phyloP scores from a whole-genome alignment of 2,329 filamentous ascomycete genomes.

The Phaeosphaeriaceae sp. region DNA sequence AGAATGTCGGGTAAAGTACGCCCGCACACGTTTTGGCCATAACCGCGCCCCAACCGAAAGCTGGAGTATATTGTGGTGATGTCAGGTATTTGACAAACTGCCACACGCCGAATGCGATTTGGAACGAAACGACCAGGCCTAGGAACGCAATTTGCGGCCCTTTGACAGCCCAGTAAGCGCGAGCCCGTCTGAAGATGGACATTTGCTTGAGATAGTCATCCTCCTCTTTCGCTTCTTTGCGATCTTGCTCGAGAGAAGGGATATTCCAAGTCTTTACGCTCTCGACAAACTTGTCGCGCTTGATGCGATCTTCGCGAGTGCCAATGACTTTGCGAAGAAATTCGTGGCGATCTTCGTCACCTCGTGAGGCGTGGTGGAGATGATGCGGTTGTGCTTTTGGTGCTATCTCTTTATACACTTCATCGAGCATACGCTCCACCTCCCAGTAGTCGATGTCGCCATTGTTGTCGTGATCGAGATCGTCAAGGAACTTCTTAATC shows the following conservation, averaged over 20 bases:
- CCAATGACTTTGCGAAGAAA: conserved; percentile 63
- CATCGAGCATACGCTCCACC: conserved; percentile 62
- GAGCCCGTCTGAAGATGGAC: conserved; percentile 55
- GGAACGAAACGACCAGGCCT: conserved; percentile 56
- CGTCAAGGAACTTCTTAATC: conserved; percentile 61
- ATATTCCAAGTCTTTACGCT: conserved; percentile 58
- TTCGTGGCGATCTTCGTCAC: conserved; percentile 56
- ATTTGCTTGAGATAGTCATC: conserved; percentile 58
- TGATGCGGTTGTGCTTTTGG: conserved; percentile 58
- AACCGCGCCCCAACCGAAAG: conserved; percentile 65
- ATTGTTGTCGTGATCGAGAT: conserved; percentile 61
- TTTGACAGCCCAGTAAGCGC: conserved; percentile 65
- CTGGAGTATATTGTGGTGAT: conserved; percentile 54
- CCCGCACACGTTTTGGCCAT: conserved; percentile 65
- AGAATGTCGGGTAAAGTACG: conserved; percentile 65
- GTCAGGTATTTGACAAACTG: conserved; percentile 63
- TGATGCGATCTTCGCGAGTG: conserved; percentile 53
- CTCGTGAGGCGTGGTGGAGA: conserved; percentile 48
- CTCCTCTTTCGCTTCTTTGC: conserved; percentile 57
- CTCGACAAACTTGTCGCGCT: conserved; percentile 56
- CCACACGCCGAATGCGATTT: conserved; percentile 63
- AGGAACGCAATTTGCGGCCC: conserved; percentile 62
- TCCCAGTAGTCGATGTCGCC: conserved; percentile 62
- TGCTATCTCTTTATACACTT: conserved; percentile 61
- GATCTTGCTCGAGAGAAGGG: conserved; percentile 57